Evolutionary conservation across 2,329 filamentous ascomycete genomes (phyloP).

Genomic region (Cadophora sp.): DNA sequence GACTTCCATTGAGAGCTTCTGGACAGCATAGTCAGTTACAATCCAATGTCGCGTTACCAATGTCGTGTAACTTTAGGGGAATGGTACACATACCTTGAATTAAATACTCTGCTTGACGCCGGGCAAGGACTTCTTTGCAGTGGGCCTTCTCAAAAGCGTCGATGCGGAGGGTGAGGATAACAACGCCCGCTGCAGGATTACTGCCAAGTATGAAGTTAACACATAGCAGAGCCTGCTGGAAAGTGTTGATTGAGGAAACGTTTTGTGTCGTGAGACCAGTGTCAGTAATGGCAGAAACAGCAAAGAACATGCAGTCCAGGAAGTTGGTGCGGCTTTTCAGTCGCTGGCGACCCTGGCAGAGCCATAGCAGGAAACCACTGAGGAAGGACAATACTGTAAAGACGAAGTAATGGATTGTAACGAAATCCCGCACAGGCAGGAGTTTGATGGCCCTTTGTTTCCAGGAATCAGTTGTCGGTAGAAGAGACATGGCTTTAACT

Average conservation of each 20-base stretch:
- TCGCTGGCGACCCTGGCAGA: conserved; percentile 55
- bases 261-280: conserved; percentile 72
- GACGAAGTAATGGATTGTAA: background rate
- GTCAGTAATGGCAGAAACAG: conserved; percentile 69
- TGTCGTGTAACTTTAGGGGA: too few species aligned
- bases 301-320: conserved; percentile 70
- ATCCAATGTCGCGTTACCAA: too few species aligned
- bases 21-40: background rate
- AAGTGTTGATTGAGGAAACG: conserved; percentile 67
- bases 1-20: background rate
- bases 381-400: conserved; percentile 63
- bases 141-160: conserved; percentile 62
- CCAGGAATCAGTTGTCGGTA: background rate
- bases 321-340: conserved; percentile 63
- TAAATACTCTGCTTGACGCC: too few species aligned
- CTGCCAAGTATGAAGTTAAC: conserved; percentile 69
- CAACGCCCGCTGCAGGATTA: conserved; percentile 68
- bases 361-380: conserved; percentile 66
- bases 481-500: background rate
- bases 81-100: too few species aligned
- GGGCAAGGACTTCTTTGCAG: too few species aligned
- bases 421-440: too few species aligned
- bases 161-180: conserved; percentile 65
- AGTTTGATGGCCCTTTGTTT: too few species aligned
- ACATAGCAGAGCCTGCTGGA: conserved; percentile 71